Evolutionary conservation across 2,329 filamentous ascomycete genomes (phyloP), one percentile per base, ranked within the genome.

Genomic region (Aspergillus sp.): DNA sequence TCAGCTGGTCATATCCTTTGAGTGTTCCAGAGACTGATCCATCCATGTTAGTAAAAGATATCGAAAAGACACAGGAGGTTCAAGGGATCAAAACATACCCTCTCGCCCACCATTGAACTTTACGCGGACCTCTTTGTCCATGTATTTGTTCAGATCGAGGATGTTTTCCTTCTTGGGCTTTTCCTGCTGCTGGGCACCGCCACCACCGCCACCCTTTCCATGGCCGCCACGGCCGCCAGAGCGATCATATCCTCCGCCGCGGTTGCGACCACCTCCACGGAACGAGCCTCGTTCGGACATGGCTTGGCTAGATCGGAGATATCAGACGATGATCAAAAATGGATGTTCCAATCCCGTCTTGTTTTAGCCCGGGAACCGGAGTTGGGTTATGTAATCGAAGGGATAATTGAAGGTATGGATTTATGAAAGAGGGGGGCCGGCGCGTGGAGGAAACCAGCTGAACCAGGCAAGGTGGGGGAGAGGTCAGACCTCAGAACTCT

Each of bases 131-230:
- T 89, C 84, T 84, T 97, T 96, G 76, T 99, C 92, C 89, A 96
- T 92, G 77, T 98, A 99, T 80, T 96, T 96, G 72, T 83, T 86
- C 69, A 99, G 77, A 72, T 99, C 93, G 53, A 99, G 85, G 68
- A 99, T 99, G 75, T 97, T 98, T 78, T 99, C 95, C 82, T 98
- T 98, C 86, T 96, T 97, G 60, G 92, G 91, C 68, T 88, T 85
- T 77, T 96, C 90, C 65, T 83, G 75, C 70, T 76, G 57, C 74
- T 78, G 60, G n/a, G 78, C 76, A 66, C 78, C 74, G 60, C 79
- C 77, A 62, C 79, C 75, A 67, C 80, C 80, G 66, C 81, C 78
- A 65, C 80, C 74, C 66, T 63, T 68, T 77, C 76, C 62, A 76
- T 77, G 65, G 48, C 76, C 74, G 53, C 78, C 74, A 63, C 70